These are phyloP conservation scores for Grigorovia transvaalensis DNA, from an alignment of 805 yeast genomes.

Conservation along the genomic window DNA sequence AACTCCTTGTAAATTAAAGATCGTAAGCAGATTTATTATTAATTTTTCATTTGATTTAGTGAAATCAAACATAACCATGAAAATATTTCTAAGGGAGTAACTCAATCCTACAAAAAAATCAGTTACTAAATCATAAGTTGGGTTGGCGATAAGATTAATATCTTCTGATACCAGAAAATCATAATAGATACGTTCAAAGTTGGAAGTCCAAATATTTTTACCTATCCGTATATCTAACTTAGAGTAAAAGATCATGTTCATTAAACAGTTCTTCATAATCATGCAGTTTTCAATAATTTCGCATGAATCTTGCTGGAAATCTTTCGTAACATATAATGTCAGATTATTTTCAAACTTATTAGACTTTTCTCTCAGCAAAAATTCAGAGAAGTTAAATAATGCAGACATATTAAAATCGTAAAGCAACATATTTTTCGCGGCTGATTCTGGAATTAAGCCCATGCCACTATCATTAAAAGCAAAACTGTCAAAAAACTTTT, in stretches of 20 bases:
- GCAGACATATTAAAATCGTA: slow-evolving; percentile 21
- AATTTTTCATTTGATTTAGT: slow-evolving; percentile 8
- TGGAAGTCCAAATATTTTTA: slow-evolving; percentile 18
- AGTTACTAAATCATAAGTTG: slow-evolving; percentile 21
- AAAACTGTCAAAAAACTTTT: slow-evolving; percentile 23
- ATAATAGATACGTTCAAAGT: slow-evolving; percentile 14
- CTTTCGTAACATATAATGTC: neutral
- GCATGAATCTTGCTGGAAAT: neutral
- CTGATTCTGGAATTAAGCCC: slow-evolving; percentile 23
- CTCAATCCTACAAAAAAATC: slow-evolving; percentile 26
- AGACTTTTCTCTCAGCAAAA: slow-evolving; percentile 22
- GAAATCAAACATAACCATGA: slow-evolving; percentile 13
- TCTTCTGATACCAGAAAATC: slow-evolving; percentile 16
- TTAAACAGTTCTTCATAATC: slow-evolving; percentile 21
- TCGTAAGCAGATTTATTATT: slow-evolving; percentile 15
- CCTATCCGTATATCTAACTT: slow-evolving; percentile 17
- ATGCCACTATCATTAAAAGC: slow-evolving; percentile 20
- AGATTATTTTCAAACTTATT: slow-evolving; percentile 15
- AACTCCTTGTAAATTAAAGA: slow-evolving; percentile 24
- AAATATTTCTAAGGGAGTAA: slow-evolving; percentile 25
- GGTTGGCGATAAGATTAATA: slow-evolving; percentile 17
- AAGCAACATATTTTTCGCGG: slow-evolving; percentile 20
- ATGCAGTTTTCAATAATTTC: slow-evolving; percentile 16
- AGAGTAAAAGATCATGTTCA: slow-evolving; percentile 22
- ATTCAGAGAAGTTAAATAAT: slow-evolving; percentile 18